phyloP scores from a whole-genome alignment of 2,329 filamentous ascomycete genomes.

The Colletotrichum eremochloae region DNA sequence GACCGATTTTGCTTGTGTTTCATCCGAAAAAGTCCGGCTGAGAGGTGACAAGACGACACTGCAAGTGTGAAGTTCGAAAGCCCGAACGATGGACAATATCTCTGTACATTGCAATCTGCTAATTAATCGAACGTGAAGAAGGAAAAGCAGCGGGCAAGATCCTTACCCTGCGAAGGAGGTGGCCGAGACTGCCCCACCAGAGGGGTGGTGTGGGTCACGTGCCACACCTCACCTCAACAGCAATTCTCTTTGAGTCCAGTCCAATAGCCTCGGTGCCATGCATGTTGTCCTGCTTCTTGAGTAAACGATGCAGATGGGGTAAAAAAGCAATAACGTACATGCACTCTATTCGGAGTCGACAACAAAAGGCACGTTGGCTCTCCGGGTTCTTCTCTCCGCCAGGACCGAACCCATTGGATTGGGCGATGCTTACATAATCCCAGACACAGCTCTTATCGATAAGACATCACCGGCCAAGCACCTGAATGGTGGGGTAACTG shows the following conservation, averaged over 20 bases:
- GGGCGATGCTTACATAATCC: not conserved
- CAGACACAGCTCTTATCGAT: constrained; percentile 32
- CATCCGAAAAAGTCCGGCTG: not conserved
- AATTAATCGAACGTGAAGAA: no score
- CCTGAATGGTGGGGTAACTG: constrained; percentile 38
- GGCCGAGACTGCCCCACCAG: no score
- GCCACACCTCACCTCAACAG: no score
- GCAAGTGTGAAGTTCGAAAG: no score
- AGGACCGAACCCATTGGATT: not conserved
- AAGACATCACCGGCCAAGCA: constrained; percentile 22
- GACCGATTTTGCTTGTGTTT: not conserved
- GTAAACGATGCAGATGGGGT: not conserved
- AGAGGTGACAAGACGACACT: not conserved
- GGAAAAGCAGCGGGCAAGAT: no score
- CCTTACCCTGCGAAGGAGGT: no score
- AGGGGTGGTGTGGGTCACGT: no score
- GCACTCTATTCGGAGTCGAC: not conserved
- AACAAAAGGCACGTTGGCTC: not conserved
- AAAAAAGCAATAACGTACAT: not conserved
- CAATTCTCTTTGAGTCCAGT: not conserved
- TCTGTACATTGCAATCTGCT: no score
- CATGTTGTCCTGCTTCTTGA: not conserved
- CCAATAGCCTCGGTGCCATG: not conserved
- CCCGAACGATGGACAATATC: no score
- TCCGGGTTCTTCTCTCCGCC: not conserved